Evolutionary conservation across 768 basidiomycete species (phyloP), one percentile per base, ranked within the genome.

Genomic region (Lactarius quietus): DNA sequence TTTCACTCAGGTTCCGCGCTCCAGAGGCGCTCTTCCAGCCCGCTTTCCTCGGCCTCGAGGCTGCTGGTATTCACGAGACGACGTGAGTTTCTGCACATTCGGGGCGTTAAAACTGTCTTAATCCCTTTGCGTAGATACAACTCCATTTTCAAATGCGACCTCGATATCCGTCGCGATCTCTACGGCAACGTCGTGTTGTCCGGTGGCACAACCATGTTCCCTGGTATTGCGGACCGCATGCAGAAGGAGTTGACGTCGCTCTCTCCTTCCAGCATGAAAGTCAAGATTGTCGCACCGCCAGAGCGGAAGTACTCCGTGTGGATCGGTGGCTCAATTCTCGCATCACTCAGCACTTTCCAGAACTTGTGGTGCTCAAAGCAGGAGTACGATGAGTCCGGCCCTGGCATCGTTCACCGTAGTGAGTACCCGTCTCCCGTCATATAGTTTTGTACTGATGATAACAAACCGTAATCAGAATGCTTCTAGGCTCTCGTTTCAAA

Each of bases 261-360:
- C 70, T 84, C 90, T 63, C 93, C 93, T 33, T 83, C 90, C 64
- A 92, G 88, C 79, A 89, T 95, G 88, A 95, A 93, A 83, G 89
- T 94, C 80, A 93, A 93, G 86, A 93, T 95, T 65, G 90, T 93
- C 64, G 90, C 93, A 66, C 93, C 93, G 55, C 92, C 94, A 60
- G 93, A 95, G 82, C 82, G 93, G 71, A 95, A 93, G 76, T 93
- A 94, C 84, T 93, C 91, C 60, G 94, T 95, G 77, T 96, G 94
- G 92, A 93, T 94, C 72, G 90, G 89, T 80, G 89, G 89, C 66
- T 89, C 88, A 54, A 91, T 90, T 72, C 79, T 92, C 70, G 93
- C 93, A 51, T 94, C 92, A 36, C 84, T 96, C 57, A 89, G 86
- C 74, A 95, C 94, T 72, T 96, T 96, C 94, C 93, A 96, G 82